A percentile compares a stretch with the other conserved stretches of the same genome.
Conservation (phyloP, 495 filamentous ascomycete genomes). For the Aspergillus nidulans region DNA sequence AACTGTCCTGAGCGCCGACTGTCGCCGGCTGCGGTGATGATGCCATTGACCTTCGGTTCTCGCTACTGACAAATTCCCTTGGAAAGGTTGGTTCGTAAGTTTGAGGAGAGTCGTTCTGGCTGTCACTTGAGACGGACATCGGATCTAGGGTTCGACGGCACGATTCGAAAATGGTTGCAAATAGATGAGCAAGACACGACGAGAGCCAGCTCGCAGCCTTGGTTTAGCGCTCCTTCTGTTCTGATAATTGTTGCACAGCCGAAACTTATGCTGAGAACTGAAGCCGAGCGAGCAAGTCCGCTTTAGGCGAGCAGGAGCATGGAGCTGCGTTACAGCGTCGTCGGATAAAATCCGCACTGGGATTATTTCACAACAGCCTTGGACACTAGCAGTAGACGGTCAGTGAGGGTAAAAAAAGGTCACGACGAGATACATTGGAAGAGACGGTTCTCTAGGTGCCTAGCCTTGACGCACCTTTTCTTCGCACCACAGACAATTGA, state of each 20-base stretch:
- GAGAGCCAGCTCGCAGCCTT: constrained; percentile 37
- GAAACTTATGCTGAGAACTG: not conserved
- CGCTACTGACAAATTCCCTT: constrained; percentile 29
- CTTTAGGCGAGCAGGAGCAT: not conserved
- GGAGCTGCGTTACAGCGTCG: not conserved
- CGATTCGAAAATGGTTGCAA: not conserved
- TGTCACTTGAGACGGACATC: constrained; percentile 28
- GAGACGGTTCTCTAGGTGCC: not conserved
- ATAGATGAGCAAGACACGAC: constrained; percentile 16
- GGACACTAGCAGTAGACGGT: not conserved
- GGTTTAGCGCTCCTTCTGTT: not conserved
- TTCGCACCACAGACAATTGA: not conserved
- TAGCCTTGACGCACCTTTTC: not conserved
- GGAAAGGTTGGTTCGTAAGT: constrained; percentile 34
- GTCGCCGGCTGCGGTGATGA: constrained; percentile 19
- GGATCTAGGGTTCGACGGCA: constrained; percentile 7
- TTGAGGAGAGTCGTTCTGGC: constrained; percentile 25
- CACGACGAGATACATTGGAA: not conserved
- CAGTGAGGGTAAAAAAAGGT: not conserved
- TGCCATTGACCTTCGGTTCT: constrained; percentile 32
- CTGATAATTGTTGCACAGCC: not conserved
- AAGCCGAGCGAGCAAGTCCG: not conserved
- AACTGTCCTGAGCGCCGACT: constrained; percentile 24
- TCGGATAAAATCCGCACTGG: not conserved
- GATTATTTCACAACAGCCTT: not conserved